Conservation (phyloP, 208 protist genomes). For the Leishmania aethiopica region DNA sequence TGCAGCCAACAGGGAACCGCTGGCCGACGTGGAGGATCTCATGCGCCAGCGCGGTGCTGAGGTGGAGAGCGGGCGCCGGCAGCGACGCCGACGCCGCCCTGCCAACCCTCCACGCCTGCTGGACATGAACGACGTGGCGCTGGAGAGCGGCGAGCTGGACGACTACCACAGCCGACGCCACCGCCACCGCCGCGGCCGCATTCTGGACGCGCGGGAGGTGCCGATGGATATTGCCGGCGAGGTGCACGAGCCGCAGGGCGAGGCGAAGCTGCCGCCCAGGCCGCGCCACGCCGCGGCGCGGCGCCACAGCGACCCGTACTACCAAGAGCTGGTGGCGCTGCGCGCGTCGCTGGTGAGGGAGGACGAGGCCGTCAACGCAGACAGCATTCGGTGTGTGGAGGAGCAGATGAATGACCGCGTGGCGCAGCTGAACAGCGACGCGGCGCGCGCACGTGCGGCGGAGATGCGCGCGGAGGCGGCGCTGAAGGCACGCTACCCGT, state of each 20-base stretch:
- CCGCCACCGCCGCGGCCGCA: constrained; percentile 29
- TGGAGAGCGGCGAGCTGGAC: constrained; percentile 22
- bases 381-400: constrained; percentile 36
- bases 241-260: constrained; percentile 29
- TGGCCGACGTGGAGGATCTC: no score
- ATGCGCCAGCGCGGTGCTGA: constrained; percentile 29
- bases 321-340: constrained; percentile 51
- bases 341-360: constrained; percentile 36
- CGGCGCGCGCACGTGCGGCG: no score
- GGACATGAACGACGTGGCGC: no score
- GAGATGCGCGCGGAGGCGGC: constrained; percentile 17
- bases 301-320: constrained; percentile 42
- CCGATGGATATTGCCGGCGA: constrained; percentile 21
- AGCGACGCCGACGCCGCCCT: no score
- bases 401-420: constrained; percentile 49
- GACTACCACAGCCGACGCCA: constrained; percentile 35
- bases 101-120: no score
- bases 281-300: constrained; percentile 20
- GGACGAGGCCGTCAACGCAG: constrained; percentile 35
- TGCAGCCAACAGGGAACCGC: no score
- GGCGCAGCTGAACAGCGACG: constrained; percentile 34
- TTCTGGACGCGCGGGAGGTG: constrained; percentile 21
- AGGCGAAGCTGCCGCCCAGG: constrained; percentile 20
- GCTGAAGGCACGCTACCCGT: constrained; percentile 28
- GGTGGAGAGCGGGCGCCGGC: no score